Conservation (phyloP, 192 early-diverging fungal genomes). For the Martensiomyces pterosporus region DNA sequence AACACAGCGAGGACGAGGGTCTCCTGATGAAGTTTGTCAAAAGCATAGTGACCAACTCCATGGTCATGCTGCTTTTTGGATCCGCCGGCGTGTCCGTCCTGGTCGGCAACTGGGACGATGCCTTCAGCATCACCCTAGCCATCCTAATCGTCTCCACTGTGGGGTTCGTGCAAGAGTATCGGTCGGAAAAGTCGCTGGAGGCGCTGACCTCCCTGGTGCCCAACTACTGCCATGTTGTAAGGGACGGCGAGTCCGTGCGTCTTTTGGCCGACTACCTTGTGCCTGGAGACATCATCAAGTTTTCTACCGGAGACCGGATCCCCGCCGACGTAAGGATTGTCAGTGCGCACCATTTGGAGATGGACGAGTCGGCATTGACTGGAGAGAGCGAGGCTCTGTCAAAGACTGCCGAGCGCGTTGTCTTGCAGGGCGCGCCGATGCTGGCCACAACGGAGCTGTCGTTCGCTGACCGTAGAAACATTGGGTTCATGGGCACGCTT, state of each 20-base stretch:
- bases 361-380: conserved; percentile 93
- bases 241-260: conserved; percentile 57
- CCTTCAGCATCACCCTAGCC: conserved; percentile 79
- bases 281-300: conserved; percentile 85
- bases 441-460: conserved; percentile 27
- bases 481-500: conserved; percentile 94
- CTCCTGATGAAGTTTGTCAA: conserved; percentile 81
- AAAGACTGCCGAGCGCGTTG: conserved; percentile 57
- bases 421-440: conserved; percentile 16
- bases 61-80: conserved; percentile 83
- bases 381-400: conserved; percentile 91
- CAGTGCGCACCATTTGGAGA: conserved; percentile 71
- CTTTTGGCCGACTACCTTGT: conserved; percentile 81
- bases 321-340: conserved; percentile 89
- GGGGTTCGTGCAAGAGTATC: conserved; percentile 90
- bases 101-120: conserved; percentile 75
- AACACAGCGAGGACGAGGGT: conserved; percentile 72
- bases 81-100: conserved; percentile 74
- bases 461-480: conserved; percentile 60
- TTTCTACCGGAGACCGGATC: conserved; percentile 86
- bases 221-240: conserved; percentile 70
- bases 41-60: conserved; percentile 78
- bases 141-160: conserved; percentile 79
- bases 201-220: conserved; percentile 87
- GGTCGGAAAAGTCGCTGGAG: conserved; percentile 90